A percentile compares a stretch with the other conserved stretches of the same genome.
Evolutionary conservation across 169 alveolate species (phyloP).

Genomic region (Besnoitia besnoiti): DNA sequence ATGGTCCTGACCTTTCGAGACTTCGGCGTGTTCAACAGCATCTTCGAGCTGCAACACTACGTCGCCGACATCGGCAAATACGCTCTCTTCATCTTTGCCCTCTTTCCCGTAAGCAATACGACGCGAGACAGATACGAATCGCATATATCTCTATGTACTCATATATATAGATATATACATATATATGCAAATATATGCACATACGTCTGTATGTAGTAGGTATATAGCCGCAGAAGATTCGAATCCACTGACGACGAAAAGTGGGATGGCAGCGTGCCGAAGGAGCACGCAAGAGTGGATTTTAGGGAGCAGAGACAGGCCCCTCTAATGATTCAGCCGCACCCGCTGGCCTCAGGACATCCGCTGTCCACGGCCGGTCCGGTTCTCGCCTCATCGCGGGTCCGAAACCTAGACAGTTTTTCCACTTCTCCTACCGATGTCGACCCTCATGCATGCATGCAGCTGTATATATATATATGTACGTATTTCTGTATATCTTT

Average conservation of each 20-base stretch:
- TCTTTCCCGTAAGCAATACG: slow-evolving; percentile 46
- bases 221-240: too few species aligned
- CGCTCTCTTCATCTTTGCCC: slow-evolving; percentile 38
- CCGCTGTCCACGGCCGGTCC: too few species aligned
- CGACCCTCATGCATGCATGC: not conserved
- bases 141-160: too few species aligned
- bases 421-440: too few species aligned
- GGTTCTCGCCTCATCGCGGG: too few species aligned
- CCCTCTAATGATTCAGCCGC: too few species aligned
- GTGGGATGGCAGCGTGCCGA: too few species aligned
- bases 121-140: not conserved
- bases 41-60: not conserved
- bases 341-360: too few species aligned
- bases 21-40: slow-evolving; percentile 45
- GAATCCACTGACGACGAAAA: too few species aligned
- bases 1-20: slow-evolving; percentile 54
- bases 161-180: not conserved
- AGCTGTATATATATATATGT: not conserved
- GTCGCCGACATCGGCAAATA: slow-evolving; percentile 29
- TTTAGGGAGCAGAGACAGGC: too few species aligned
- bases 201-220: not conserved
- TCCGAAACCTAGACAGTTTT: too few species aligned
- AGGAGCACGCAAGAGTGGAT: too few species aligned
- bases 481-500: not conserved
- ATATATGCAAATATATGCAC: not conserved